These are phyloP conservation scores for Talaromyces nanjingensis DNA, from an alignment of 495 filamentous ascomycete species.

Conservation along the genomic window DNA sequence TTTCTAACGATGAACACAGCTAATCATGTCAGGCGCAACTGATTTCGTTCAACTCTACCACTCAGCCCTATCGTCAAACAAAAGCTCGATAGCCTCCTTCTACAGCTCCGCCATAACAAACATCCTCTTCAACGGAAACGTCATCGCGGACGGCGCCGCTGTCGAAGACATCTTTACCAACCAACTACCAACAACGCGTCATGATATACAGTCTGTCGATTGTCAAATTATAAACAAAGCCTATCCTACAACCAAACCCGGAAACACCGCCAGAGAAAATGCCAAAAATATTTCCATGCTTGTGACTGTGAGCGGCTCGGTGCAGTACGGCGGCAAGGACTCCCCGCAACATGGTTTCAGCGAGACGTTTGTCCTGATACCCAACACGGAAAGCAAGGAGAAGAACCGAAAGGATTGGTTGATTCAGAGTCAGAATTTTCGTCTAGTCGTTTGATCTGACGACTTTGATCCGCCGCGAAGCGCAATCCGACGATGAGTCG, in stretches of 20 bases:
- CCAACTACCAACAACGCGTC: constrained; percentile 52
- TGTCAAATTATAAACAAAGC: constrained; percentile 66
- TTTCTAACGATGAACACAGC: background rate
- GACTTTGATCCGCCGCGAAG: background rate
- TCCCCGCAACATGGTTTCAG: constrained; percentile 58
- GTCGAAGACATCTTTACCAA: constrained; percentile 55
- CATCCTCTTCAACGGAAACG: constrained; percentile 63
- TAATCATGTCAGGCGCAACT: constrained; percentile 32
- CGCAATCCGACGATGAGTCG: background rate
- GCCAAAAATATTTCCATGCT: constrained; percentile 61
- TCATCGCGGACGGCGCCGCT: constrained; percentile 44
- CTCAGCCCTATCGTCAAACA: constrained; percentile 47
- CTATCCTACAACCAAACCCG: constrained; percentile 37
- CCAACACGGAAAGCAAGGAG: constrained; percentile 53
- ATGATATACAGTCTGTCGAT: constrained; percentile 63
- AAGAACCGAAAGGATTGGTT: constrained; percentile 52
- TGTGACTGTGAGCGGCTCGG: constrained; percentile 59
- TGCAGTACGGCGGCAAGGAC: constrained; percentile 54
- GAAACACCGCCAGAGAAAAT: constrained; percentile 26
- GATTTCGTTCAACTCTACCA: constrained; percentile 48
- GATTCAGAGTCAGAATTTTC: constrained; percentile 68
- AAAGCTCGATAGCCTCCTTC: constrained; percentile 46
- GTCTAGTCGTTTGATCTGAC: constrained; percentile 43
- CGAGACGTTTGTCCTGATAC: constrained; percentile 70
- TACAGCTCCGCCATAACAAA: constrained; percentile 46